phyloP scores from a whole-genome alignment of 169 alveolate species.

The Plasmodium vivax region DNA sequence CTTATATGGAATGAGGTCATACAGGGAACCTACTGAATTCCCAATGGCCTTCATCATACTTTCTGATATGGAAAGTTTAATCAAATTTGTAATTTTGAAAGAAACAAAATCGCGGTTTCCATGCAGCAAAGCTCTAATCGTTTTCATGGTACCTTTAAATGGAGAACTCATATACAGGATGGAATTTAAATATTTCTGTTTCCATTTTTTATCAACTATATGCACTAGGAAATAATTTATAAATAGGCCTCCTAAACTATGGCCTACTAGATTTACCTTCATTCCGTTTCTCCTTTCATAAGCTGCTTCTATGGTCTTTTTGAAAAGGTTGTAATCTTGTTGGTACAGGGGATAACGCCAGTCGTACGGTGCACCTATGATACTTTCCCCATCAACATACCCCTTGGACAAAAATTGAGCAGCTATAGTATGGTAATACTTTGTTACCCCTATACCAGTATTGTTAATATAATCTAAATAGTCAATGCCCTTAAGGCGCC shows the following conservation, averaged over 20 bases:
- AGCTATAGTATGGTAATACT: slow-evolving; percentile 5
- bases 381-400: slow-evolving; percentile 44
- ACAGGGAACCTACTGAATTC: slow-evolving; percentile 17
- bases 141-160: slow-evolving; percentile 45
- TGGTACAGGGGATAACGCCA: slow-evolving; percentile 62
- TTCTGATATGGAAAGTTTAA: slow-evolving; percentile 45
- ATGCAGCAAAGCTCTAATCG: slow-evolving; percentile 57
- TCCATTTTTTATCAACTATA: slow-evolving; percentile 46
- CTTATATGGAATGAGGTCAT: slow-evolving; percentile 44
- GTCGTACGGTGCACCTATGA: slow-evolving; percentile 63
- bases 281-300: slow-evolving; percentile 25
- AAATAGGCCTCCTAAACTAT: slow-evolving; percentile 66
- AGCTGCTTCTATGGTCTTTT: slow-evolving; percentile 21
- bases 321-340: slow-evolving; percentile 29
- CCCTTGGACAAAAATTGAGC: slow-evolving; percentile 23
- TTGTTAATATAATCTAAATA: slow-evolving; percentile 49
- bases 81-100: slow-evolving; percentile 4
- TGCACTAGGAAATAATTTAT: slow-evolving; percentile 37
- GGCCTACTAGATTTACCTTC: slow-evolving; percentile 41
- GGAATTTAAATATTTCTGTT: slow-evolving; percentile 14
- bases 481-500: slow-evolving; percentile 34
- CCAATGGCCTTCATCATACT: slow-evolving; percentile 58
- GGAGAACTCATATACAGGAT: slow-evolving; percentile 27
- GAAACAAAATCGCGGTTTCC: slow-evolving; percentile 25
- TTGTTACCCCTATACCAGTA: slow-evolving; percentile 28